Conservation (phyloP, 257 asterid genomes). For the Penstemon newberryi region DNA sequence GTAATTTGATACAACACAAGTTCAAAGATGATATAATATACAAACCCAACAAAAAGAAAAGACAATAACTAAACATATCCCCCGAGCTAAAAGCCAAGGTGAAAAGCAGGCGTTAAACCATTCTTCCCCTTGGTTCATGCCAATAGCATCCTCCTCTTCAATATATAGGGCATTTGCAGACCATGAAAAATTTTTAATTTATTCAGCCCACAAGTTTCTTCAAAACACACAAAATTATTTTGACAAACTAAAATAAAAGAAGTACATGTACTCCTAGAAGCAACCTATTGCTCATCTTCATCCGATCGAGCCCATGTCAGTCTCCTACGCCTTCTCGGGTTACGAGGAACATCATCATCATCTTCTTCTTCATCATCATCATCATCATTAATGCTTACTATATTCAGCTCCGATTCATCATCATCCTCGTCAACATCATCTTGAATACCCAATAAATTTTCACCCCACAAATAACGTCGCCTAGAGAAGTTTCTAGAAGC, state of each 20-base stretch:
- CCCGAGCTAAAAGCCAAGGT: not conserved
- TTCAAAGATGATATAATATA: no score
- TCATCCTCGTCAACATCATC: conserved; percentile 34
- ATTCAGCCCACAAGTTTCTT: conserved; percentile 2
- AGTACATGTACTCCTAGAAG: conserved; percentile 13
- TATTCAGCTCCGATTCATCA: conserved; percentile 34
- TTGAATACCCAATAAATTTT: conserved; percentile 62
- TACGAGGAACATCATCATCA: conserved; percentile 35
- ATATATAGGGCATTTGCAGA: conserved; percentile 12
- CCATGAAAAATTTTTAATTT: not conserved
- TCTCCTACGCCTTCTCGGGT: conserved; percentile 58
- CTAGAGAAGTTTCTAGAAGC: conserved; percentile 51
- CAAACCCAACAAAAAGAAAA: no score
- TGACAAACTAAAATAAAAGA: not conserved
- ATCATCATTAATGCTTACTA: not conserved
- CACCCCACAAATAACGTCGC: conserved; percentile 81
- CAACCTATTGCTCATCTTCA: conserved; percentile 38
- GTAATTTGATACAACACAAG: no score
- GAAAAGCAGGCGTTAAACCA: conserved; percentile 5
- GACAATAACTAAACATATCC: not conserved
- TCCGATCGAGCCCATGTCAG: conserved; percentile 49
- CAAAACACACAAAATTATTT: conserved; percentile 9
- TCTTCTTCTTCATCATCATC: conserved; percentile 1
- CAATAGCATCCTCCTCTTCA: conserved; percentile 21
- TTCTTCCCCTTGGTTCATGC: not conserved